Evolutionary conservation across 768 basidiomycete species (phyloP), one percentile per base, ranked within the genome.

Genomic region (Lyophyllum atratum): DNA sequence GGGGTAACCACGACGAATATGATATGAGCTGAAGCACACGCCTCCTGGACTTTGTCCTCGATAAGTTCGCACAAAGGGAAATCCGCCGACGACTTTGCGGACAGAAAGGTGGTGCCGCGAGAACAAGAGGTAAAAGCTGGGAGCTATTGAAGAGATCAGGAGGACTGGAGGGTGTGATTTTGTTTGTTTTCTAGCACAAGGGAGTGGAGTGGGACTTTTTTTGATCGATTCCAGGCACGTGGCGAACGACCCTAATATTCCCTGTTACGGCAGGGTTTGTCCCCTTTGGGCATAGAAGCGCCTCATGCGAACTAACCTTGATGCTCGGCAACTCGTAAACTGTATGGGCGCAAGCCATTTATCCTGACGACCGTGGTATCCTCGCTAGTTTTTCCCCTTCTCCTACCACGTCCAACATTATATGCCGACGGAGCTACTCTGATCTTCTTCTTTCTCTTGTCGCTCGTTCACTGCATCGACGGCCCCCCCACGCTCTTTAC

Each of bases 401-500:
- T 43, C 37, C 48, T 26, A 29, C 33, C 46, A 12, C 31, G 2
- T 15, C 12, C 47, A 39, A 17, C 22, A 31, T 52, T 47, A 4
- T 52, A 58, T 56, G 53, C 31, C 34, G 45, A 12, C 33, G 14
- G 40, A n/a, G 11, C 49, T 26, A 14, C 5, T 40, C 29, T 55
- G 33, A 49, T 52, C 25, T 42, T 24, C 37, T 39, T 31, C 53
- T 45, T 19, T 24, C 31, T 46, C 55, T 48, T 56, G 53, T 54
- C 53, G 53, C 22, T 47, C 44, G 53, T 19, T 46, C 44, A 17
- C 31, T 25, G n/a, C 11, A 26, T 12, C 40, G 47, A 34, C 42
- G n/a, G 24, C 56, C 56, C 56, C 56, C 37, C 43, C 64, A 64
- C 64, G 59, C 47, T 64, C 64, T 53, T 64, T 64, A 64, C 59